Evolutionary conservation across 176 grass and related monocot species (phyloP).

Genomic region (Oryza australiensis): DNA sequence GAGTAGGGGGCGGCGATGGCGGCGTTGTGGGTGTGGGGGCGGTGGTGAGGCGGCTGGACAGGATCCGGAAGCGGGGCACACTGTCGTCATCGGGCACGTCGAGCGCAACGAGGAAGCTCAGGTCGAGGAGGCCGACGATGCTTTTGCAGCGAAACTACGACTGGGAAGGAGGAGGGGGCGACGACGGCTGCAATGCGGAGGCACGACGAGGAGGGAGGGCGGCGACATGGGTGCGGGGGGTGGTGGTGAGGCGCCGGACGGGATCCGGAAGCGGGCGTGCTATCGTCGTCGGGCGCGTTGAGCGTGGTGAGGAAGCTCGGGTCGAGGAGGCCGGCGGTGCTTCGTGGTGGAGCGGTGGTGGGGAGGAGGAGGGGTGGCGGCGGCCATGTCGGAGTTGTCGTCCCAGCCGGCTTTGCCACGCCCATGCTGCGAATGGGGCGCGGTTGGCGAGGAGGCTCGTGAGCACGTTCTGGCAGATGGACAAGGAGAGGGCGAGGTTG

Average conservation of each 20-base stretch:
- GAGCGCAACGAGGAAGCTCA: slow-evolving; percentile 40
- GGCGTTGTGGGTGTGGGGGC: background rate
- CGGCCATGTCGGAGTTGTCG: slow-evolving; percentile 55
- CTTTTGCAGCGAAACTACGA: slow-evolving; percentile 45
- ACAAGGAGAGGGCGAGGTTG: slow-evolving; percentile 44
- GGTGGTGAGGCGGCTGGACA: slow-evolving; percentile 26
- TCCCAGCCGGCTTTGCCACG: slow-evolving; percentile 40
- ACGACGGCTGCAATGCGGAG: slow-evolving; percentile 50
- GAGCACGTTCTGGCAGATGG: slow-evolving; percentile 68
- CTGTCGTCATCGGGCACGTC: slow-evolving; percentile 65
- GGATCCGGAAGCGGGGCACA: slow-evolving; percentile 52
- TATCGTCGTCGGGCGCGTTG: slow-evolving; percentile 63
- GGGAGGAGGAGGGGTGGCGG: slow-evolving; percentile 21
- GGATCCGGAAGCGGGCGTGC: slow-evolving; percentile 54
- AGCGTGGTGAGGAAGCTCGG: slow-evolving; percentile 42
- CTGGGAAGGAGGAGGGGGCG: slow-evolving; percentile 19
- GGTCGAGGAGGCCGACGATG: slow-evolving; percentile 50
- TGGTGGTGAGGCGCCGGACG: slow-evolving; percentile 25
- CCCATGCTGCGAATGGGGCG: background rate
- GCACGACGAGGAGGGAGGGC: slow-evolving; percentile 29
- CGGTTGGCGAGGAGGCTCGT: slow-evolving; percentile 70
- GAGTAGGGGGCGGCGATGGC: slow-evolving; percentile 23
- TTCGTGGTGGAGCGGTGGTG: slow-evolving; percentile 40
- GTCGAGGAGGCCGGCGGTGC: slow-evolving; percentile 49
- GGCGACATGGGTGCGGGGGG: background rate